Conservation (phyloP, 2,329 filamentous ascomycete genomes). For the Torrubiella hemipterigena region DNA sequence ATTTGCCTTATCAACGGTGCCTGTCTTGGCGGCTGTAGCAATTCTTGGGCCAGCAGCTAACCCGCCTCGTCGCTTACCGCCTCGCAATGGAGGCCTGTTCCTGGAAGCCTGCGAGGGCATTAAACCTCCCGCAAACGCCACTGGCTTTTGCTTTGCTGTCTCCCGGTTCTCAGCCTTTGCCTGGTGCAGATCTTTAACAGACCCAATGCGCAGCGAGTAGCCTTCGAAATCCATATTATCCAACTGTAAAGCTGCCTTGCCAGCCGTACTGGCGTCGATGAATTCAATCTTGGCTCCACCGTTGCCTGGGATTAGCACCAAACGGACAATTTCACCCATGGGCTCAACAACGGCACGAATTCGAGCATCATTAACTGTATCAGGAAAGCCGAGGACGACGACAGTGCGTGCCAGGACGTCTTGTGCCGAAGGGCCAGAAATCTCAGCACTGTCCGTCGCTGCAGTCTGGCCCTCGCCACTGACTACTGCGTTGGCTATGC, state of each 20-base stretch:
- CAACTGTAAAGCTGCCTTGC: constrained; percentile 53
- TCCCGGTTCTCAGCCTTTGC: constrained; percentile 23
- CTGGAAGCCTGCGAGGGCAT: constrained; percentile 32
- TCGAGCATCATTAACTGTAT: constrained; percentile 83
- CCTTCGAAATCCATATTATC: constrained; percentile 43
- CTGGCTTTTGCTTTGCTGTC: constrained; percentile 12
- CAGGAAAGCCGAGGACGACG: constrained; percentile 73
- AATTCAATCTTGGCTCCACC: constrained; percentile 83
- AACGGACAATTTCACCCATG: constrained; percentile 59
- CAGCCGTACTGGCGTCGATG: constrained; percentile 54
- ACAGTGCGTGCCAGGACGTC: constrained; percentile 59
- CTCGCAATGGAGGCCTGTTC: constrained; percentile 29
- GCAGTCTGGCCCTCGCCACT: too few relatives aligned
- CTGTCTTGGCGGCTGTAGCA: constrained; percentile 6
- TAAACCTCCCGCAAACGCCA: constrained; percentile 18
- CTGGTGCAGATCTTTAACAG: constrained; percentile 40
- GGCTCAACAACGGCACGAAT: constrained; percentile 62
- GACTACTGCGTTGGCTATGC: too few relatives aligned
- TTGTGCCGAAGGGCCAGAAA: constrained; percentile 22
- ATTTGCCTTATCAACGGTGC: constrained; percentile 15
- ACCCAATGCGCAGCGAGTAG: constrained; percentile 40
- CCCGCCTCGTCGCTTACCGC: constrained; percentile 25
- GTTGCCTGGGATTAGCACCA: constrained; percentile 70
- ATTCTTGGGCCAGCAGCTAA: constrained; percentile 27
- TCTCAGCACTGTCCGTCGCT: constrained; percentile 13